These are phyloP conservation scores for Prunus mira DNA, from an alignment of 306 rosid genomes.

Conservation along the genomic window DNA sequence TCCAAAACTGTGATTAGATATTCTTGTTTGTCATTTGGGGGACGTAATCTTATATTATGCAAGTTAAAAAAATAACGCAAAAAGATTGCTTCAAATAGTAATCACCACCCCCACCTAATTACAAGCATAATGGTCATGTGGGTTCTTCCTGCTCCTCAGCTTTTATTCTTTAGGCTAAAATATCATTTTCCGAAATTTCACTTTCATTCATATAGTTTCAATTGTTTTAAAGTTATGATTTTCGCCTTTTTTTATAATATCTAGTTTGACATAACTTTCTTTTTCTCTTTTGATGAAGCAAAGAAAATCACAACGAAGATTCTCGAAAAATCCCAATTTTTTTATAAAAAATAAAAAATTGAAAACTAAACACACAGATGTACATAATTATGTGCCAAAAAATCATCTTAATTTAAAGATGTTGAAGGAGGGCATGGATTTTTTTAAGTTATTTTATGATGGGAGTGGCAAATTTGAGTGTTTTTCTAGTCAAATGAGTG, in stretches of 20 bases:
- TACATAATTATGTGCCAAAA: neutral
- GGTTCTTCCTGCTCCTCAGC: neutral
- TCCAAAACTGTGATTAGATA: neutral
- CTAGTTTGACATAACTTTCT: too few species aligned
- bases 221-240: too few species aligned
- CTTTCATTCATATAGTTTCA: too few species aligned
- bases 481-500: conserved; percentile 11
- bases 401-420: neutral
- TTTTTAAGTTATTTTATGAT: neutral
- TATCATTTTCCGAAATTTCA: neutral
- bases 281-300: too few species aligned
- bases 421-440: neutral
- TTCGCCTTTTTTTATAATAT: too few species aligned
- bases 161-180: neutral
- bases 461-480: neutral
- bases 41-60: neutral
- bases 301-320: too few species aligned
- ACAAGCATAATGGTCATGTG: conserved; percentile 9
- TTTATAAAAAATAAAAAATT: too few species aligned
- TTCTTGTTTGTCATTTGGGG: neutral
- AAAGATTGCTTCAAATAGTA: neutral
- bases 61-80: neutral
- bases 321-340: too few species aligned
- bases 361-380: too few species aligned
- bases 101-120: neutral